Percentiles rank a stretch among this genome's conserved stretches.
Conservation (phyloP, 2,329 filamentous ascomycete genomes). For the Apiospora arundinis region DNA sequence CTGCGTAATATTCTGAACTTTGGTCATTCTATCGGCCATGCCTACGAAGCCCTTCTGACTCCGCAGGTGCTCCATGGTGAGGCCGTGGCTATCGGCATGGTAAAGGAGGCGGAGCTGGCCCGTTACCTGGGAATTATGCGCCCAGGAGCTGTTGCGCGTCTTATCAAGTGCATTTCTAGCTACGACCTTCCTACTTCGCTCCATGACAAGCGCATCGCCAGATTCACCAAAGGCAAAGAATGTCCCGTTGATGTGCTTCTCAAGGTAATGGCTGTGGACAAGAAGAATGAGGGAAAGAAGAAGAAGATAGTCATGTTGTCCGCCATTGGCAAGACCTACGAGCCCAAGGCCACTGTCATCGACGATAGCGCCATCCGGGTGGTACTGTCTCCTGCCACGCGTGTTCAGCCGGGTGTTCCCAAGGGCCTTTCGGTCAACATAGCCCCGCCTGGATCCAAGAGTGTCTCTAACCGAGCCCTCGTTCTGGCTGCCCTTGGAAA, state of each 20-base stretch:
- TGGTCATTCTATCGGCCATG: conserved; percentile 97
- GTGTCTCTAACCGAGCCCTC: conserved; percentile 93
- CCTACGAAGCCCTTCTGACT: conserved; percentile 92
- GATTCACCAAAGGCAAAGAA: conserved; percentile 82
- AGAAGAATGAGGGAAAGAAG: conserved; percentile 94
- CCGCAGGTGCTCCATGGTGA: conserved; percentile 96
- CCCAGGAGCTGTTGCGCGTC: conserved; percentile 84
- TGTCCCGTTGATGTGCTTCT: conserved; percentile 88
- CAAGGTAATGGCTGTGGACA: conserved; percentile 95
- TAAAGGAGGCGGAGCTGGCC: conserved; percentile 94
- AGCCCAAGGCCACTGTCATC: conserved; percentile 89
- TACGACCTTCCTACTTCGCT: conserved; percentile 89
- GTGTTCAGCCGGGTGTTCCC: conserved; percentile 75
- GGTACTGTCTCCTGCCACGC: conserved; percentile 79
- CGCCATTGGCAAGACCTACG: conserved; percentile 85
- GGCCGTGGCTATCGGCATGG: conserved; percentile 96
- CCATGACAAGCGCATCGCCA: conserved; percentile 81
- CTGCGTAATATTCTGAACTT: conserved; percentile 95
- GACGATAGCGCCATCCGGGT: conserved; percentile 83
- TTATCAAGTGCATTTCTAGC: conserved; percentile 93
- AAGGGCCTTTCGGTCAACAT: conserved; percentile 72
- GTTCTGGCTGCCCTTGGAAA: conserved; percentile 90
- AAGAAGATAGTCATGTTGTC: conserved; percentile 96
- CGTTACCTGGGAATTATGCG: conserved; percentile 86
- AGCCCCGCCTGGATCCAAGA: conserved; percentile 93